A percentile compares a stretch with the other conserved stretches of the same genome.
Conservation (phyloP, 2,329 filamentous ascomycete species). For the Aureobasidium musti region DNA sequence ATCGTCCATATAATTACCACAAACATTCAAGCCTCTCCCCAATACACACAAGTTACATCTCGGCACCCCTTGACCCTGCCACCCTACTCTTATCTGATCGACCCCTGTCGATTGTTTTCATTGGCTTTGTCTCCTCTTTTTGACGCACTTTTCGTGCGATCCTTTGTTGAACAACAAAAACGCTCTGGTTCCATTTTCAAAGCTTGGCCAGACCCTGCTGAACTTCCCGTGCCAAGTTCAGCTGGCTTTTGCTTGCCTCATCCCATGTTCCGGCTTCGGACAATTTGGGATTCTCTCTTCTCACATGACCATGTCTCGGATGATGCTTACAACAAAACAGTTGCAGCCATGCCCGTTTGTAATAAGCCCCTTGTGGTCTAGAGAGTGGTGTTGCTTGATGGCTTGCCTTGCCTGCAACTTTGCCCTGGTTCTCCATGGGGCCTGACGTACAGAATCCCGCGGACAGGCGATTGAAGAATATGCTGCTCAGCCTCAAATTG, state of each 20-base stretch:
- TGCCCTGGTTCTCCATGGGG: too few species aligned
- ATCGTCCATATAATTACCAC: not conserved
- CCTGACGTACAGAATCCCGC: not conserved
- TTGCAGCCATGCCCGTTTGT: not conserved
- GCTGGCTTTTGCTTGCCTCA: not conserved
- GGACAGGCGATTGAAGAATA: not conserved
- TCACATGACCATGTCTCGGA: conserved; percentile 14
- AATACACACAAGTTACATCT: not conserved
- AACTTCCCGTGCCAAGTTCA: not conserved
- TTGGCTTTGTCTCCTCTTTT: not conserved
- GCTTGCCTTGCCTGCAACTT: not conserved
- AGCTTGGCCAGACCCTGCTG: not conserved
- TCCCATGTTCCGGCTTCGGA: not conserved
- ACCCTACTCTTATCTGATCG: conserved; percentile 7
- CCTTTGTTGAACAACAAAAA: not conserved
- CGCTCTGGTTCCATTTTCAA: not conserved
- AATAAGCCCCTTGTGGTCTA: too few species aligned
- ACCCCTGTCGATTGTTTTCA: not conserved
- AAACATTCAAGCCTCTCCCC: not conserved
- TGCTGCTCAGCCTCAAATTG: not conserved
- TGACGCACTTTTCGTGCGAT: not conserved
- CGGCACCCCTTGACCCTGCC: not conserved
- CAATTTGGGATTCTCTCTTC: not conserved
- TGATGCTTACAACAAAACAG: too few species aligned
- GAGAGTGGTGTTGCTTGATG: not conserved